Conservation (phyloP, 495 filamentous ascomycete species). For the Barbatosphaeria neglecta region DNA sequence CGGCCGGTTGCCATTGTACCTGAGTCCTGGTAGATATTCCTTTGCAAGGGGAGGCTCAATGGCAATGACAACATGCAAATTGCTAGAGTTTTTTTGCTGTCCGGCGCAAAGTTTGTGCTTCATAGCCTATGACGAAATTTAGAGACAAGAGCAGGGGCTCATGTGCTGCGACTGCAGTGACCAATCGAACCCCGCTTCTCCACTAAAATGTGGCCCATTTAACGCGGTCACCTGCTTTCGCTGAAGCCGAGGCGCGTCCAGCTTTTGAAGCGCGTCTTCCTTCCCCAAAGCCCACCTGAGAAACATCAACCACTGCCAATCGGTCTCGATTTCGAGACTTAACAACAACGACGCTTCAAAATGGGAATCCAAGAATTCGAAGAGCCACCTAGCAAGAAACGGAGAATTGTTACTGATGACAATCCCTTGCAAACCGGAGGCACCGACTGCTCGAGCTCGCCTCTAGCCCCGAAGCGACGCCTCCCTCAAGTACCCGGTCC, state of each 20-base stretch:
- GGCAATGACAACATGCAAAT: too few species aligned
- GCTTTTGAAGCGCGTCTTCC: conserved; percentile 19
- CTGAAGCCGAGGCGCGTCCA: conserved; percentile 3
- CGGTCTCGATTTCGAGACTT: not conserved
- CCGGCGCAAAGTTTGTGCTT: too few species aligned
- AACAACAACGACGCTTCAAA: not conserved
- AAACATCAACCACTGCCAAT: too few species aligned
- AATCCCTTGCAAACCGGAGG: conserved; percentile 3
- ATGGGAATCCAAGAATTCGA: conserved; percentile 47
- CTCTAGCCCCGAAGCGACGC: not conserved
- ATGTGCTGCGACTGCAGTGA: too few species aligned
- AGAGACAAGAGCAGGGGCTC: too few species aligned
- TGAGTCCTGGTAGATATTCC: not conserved
- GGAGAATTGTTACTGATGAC: conserved; percentile 67
- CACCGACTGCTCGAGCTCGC: not conserved
- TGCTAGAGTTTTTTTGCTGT: too few species aligned
- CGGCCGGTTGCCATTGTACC: not conserved
- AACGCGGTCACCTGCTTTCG: conserved; percentile 17
- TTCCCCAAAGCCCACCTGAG: not conserved
- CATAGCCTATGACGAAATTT: not conserved
- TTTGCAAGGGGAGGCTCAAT: not conserved
- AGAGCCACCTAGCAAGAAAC: conserved; percentile 63
- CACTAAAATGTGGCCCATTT: not conserved
- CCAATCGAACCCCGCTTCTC: too few species aligned
- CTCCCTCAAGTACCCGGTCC: conserved; percentile 2